Percentiles rank a stretch among this genome's conserved stretches.
These are phyloP conservation scores for Pseudisothecium myosuroides DNA, from an alignment of 225 moss, liverwort and hornwort species.

Conservation along the genomic window DNA sequence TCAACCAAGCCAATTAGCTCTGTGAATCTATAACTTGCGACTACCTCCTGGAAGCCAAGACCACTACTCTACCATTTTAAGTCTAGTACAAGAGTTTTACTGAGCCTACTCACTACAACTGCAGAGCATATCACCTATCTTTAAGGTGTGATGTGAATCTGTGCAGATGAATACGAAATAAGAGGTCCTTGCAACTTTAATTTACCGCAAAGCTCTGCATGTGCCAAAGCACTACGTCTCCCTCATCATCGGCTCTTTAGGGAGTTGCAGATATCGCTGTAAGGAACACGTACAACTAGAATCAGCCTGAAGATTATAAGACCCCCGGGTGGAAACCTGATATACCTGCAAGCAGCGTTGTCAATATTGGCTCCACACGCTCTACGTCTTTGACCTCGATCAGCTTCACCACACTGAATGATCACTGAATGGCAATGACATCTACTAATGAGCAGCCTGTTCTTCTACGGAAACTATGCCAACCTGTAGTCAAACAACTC, in stretches of 20 bases:
- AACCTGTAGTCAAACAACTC: not conserved
- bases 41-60: not conserved
- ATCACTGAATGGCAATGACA: not conserved
- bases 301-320: not conserved
- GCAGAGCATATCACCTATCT: not conserved
- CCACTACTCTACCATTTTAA: not conserved
- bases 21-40: not conserved
- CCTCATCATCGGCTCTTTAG: not conserved
- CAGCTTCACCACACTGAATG: not conserved
- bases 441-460: not conserved
- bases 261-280: not conserved
- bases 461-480: not conserved
- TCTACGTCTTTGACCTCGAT: not conserved
- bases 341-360: not conserved
- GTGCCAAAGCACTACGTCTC: not conserved
- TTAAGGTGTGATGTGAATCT: not conserved
- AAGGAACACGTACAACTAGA: not conserved
- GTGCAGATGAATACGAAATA: not conserved
- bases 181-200: not conserved
- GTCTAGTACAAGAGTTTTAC: not conserved
- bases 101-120: not conserved
- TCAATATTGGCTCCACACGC: not conserved
- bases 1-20: not conserved
- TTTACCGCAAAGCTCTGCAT: too few species aligned
- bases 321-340: not conserved